phyloP scores from a whole-genome alignment of 768 basidiomycete genomes.

The Rhizopogon roseolus region DNA sequence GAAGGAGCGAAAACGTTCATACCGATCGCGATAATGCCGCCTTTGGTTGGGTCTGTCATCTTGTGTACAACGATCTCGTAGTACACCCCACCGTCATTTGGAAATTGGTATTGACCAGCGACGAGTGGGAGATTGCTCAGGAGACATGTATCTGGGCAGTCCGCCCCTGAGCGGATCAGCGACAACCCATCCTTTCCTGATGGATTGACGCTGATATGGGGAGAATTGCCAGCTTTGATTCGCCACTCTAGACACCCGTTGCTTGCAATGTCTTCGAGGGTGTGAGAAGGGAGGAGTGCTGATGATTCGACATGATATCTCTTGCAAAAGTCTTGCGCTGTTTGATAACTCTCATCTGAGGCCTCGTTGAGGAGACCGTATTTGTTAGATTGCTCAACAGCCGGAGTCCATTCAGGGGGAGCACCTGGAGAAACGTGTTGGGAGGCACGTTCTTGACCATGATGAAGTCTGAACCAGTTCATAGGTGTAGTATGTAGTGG shows the following conservation, averaged over 20 bases:
- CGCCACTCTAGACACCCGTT: constrained; percentile 52
- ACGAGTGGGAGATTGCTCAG: constrained; percentile 57
- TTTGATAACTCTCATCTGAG: constrained; percentile 46
- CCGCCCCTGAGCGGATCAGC: constrained; percentile 34
- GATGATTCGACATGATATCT: constrained; percentile 35
- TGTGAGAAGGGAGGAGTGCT: constrained; percentile 43
- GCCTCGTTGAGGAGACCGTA: constrained; percentile 56
- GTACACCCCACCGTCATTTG: constrained; percentile 53
- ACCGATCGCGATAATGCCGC: constrained; percentile 60
- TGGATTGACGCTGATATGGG: constrained; percentile 39
- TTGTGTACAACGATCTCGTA: constrained; percentile 53
- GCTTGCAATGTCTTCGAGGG: constrained; percentile 45
- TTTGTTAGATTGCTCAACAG: constrained; percentile 44
- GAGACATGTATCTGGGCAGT: constrained; percentile 48
- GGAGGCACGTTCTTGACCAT: background rate
- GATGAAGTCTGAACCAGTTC: background rate
- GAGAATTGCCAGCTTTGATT: constrained; percentile 38
- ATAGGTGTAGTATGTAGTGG: background rate
- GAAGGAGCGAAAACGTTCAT: constrained; percentile 1
- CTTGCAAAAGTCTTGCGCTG: constrained; percentile 47
- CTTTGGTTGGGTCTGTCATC: constrained; percentile 31
- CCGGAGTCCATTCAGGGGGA: constrained; percentile 58
- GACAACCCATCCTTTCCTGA: constrained; percentile 30
- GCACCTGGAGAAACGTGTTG: background rate
- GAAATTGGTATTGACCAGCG: constrained; percentile 55